Base-by-base conservation (phyloP, 1,284 basidiomycete genomes). In the Omphalotus olearius region DNA sequence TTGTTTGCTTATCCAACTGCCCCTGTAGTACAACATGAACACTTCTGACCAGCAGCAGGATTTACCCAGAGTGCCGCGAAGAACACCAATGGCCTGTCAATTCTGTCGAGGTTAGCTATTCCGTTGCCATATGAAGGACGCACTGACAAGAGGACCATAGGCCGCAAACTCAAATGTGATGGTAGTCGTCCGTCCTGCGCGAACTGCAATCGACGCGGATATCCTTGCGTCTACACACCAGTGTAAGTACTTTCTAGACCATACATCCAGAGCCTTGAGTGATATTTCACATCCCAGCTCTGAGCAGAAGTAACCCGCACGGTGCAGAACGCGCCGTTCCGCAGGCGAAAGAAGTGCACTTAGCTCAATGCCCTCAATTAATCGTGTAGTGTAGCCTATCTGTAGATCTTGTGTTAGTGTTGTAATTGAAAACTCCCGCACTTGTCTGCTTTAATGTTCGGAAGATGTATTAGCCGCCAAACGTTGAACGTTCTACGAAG, bases 121-220 rank as follows among this genome's bases (percentile, higher is more conserved):
- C 35, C 48, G 47, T 26, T 35, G 40, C 38, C 47, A 36, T 16
- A 42, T 33, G 25, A 36, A 38, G 20, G 14, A 50, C 23, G 26
- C 7, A 43, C 14, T 28, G 43, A 30, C 38, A 17, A 55, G 45
- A 25, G 38, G 39, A 35, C 37, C 23, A 43, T 53, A 82, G 80
- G 75, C 6, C 69, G 80, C 51, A 83, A 83, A 64, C 61, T 83
- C 45, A 83, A 82, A 64, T 83, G 80, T 56, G 78, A 82, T 55
- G 80, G 81, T 9, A 57, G 62, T 47, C 71, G 71, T 25, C 81
- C 80, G 3, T 69, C 72, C 25, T 83, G 80, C 61, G 66, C 64
- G 41, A 80, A 83, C 57, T 83, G 80, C 60, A 68, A 74, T 58
- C 69, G 69, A 50, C 70, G 80, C 37, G 69, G 69, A 9, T 71